Evolutionary conservation across 805 yeast genomes (phyloP).

Genomic region (Candida methanosorbosa): DNA sequence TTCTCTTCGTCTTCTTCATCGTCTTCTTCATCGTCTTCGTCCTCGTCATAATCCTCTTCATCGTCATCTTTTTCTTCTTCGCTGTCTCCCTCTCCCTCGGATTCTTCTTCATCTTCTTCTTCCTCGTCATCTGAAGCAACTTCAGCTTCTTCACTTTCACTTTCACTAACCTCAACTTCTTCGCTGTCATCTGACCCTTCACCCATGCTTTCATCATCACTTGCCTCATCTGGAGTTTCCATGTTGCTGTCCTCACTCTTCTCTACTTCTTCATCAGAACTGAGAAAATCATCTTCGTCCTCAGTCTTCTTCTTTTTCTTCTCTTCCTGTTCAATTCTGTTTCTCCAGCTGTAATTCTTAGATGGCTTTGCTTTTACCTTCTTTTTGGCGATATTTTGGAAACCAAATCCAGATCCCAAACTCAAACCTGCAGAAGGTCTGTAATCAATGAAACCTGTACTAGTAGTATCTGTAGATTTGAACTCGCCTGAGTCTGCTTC

Average conservation of each 20-base stretch:
- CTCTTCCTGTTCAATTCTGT: slow-evolving; percentile 39
- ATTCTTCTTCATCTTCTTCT: slow-evolving; percentile 17
- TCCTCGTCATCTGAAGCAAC: slow-evolving; percentile 16
- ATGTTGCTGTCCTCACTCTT: slow-evolving; percentile 19
- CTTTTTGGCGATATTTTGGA: slow-evolving; percentile 44
- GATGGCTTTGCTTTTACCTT: slow-evolving; percentile 33
- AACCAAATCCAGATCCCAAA: slow-evolving; percentile 63
- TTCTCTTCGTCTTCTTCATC: slow-evolving; percentile 20
- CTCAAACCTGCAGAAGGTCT: slow-evolving; percentile 58
- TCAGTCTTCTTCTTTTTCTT: slow-evolving; percentile 34
- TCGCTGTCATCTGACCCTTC: slow-evolving; percentile 6
- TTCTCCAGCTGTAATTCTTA: slow-evolving; percentile 71
- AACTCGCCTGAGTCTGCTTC: slow-evolving; percentile 6
- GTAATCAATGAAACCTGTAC: slow-evolving; percentile 53
- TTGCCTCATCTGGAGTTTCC: slow-evolving; percentile 16
- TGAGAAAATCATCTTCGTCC: slow-evolving; percentile 53
- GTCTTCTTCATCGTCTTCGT: slow-evolving; percentile 19
- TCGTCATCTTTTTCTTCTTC: slow-evolving; percentile 25
- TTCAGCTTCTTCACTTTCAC: slow-evolving; percentile 14
- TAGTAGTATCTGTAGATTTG: slow-evolving; percentile 25
- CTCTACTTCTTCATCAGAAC: slow-evolving; percentile 19
- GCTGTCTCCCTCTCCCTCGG: slow-evolving; percentile 21
- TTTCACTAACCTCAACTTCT: slow-evolving; percentile 12
- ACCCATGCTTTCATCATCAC: slow-evolving; percentile 7
- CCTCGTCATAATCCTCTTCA: slow-evolving; percentile 25